Conservation (phyloP, 179 eudicot genomes). For the Spinacia oleracea region DNA sequence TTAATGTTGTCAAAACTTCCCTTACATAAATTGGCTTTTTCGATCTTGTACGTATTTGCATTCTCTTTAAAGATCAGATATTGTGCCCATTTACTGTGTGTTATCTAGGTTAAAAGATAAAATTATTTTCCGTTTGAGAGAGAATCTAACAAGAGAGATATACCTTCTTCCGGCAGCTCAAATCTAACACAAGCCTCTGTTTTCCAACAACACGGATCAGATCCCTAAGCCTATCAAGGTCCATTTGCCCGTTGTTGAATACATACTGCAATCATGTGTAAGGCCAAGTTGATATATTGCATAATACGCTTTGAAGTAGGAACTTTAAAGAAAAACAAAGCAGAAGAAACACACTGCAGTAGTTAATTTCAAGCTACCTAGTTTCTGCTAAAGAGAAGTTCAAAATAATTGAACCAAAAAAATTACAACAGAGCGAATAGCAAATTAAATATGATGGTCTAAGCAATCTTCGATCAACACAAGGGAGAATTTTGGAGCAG, state of each 20-base stretch:
- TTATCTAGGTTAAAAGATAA: background rate
- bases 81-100: background rate
- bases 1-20: background rate
- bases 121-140: background rate
- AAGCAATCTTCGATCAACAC: background rate
- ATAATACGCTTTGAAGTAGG: slow-evolving; percentile 8
- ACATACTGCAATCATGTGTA: slow-evolving; percentile 66
- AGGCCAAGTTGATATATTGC: slow-evolving; percentile 13
- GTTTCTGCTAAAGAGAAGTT: background rate
- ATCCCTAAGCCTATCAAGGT: slow-evolving; percentile 76
- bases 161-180: slow-evolving; percentile 97
- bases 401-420: background rate
- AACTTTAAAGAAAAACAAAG: background rate
- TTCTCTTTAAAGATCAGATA: background rate
- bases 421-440: background rate
- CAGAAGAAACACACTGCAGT: background rate
- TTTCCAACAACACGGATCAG: slow-evolving; percentile 70
- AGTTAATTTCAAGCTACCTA: slow-evolving; percentile 4
- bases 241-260: slow-evolving; percentile 84
- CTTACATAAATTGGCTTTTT: background rate
- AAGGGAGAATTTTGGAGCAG: background rate
- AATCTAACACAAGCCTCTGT: slow-evolving; percentile 77
- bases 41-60: no score
- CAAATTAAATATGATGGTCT: background rate
- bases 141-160: background rate